These are phyloP conservation scores for Taiozyma onychis DNA, from an alignment of 1,139 yeast species.

Conservation along the genomic window DNA sequence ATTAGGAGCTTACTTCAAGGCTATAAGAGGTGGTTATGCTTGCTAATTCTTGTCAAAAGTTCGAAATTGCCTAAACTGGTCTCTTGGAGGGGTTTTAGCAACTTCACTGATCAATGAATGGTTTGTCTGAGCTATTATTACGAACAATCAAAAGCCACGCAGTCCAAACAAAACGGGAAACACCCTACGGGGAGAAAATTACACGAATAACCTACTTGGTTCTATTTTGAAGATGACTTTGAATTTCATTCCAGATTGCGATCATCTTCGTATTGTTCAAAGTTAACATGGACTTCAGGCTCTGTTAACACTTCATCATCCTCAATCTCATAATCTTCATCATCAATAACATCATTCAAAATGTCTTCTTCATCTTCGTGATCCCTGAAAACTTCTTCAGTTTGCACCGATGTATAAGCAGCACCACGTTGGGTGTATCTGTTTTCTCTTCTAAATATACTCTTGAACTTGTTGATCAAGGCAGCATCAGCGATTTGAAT, in stretches of 20 bases:
- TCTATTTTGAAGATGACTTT: too few relatives aligned
- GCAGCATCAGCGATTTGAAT: constrained; percentile 34
- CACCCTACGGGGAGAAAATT: too few relatives aligned
- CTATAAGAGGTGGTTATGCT: too few relatives aligned
- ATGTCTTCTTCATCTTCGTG: constrained; percentile 16
- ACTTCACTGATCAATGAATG: too few relatives aligned
- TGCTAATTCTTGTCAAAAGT: too few relatives aligned
- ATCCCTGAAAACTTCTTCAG: constrained; percentile 18
- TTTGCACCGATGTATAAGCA: constrained; percentile 13
- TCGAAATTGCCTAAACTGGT: too few relatives aligned
- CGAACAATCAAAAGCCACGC: too few relatives aligned
- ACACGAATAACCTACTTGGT: too few relatives aligned
- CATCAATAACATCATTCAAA: constrained; percentile 20
- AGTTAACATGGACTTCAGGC: constrained; percentile 6
- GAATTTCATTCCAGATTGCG: constrained; percentile 9
- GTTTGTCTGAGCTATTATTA: too few relatives aligned
- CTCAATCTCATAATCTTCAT: constrained; percentile 21
- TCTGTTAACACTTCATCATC: constrained; percentile 15
- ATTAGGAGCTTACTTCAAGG: too few relatives aligned
- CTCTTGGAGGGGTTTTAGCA: too few relatives aligned
- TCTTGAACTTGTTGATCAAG: constrained; percentile 31
- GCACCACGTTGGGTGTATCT: constrained; percentile 21
- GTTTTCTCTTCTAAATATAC: constrained; percentile 11
- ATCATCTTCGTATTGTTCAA: constrained; percentile 10
- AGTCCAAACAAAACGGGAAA: too few relatives aligned